Conservation (phyloP, 768 basidiomycete genomes). For the Tulasnella sp. region DNA sequence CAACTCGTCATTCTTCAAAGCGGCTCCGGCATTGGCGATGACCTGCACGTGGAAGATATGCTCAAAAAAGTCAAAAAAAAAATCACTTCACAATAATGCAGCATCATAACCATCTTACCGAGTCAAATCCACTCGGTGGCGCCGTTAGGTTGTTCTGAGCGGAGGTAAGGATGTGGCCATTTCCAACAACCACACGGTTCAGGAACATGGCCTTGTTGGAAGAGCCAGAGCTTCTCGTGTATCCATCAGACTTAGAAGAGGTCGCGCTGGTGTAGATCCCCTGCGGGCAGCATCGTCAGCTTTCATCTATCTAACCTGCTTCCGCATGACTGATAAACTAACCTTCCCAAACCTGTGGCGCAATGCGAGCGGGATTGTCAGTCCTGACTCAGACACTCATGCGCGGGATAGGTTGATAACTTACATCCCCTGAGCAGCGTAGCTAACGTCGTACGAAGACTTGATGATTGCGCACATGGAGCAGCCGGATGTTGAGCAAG, state of each 20-base stretch:
- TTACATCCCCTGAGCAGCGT: slow-evolving; percentile 6
- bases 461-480: slow-evolving; percentile 4
- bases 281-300: slow-evolving; percentile 35
- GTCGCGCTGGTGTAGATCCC: slow-evolving; percentile 12
- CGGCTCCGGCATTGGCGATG: slow-evolving; percentile 27
- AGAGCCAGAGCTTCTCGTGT: slow-evolving; percentile 5
- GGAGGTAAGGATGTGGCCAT: slow-evolving; percentile 5
- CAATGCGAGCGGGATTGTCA: neutral
- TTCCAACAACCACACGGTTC: slow-evolving; percentile 1
- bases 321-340: neutral
- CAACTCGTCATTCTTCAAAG: slow-evolving; percentile 59
- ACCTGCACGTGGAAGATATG: slow-evolving; percentile 1
- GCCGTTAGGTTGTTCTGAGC: neutral
- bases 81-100: too few relatives aligned
- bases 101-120: too few relatives aligned
- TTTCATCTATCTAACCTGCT: too few relatives aligned
- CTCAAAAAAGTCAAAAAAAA: too few relatives aligned
- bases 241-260: slow-evolving; percentile 6
- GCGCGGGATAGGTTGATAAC: neutral
- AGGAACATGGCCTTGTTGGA: slow-evolving; percentile 8
- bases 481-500: neutral
- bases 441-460: slow-evolving; percentile 11
- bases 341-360: slow-evolving; percentile 4
- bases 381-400: too few relatives aligned
- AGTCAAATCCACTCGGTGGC: slow-evolving; percentile 3